Percentiles rank a stretch among this genome's conserved stretches.
These are phyloP conservation scores for Hymenoscyphus fraxineus DNA, from an alignment of 2,329 filamentous ascomycete genomes.

Conservation along the genomic window DNA sequence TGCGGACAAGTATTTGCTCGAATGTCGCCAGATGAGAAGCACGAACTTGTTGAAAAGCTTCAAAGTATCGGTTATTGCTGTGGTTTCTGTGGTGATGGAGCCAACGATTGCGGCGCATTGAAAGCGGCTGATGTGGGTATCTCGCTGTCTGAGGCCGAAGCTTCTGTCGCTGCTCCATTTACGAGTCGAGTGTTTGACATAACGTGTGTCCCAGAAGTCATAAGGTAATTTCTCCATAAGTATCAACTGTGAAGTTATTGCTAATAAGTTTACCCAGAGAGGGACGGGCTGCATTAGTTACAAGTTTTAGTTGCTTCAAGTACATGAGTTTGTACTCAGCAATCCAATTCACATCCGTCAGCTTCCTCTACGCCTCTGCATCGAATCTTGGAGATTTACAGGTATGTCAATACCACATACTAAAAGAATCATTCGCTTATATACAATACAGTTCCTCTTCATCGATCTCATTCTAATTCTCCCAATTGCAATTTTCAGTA, in stretches of 20 bases:
- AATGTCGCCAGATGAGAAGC: slow-evolving; percentile 98
- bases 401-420: slow-evolving; percentile 37
- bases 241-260: background rate
- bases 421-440: background rate
- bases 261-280: slow-evolving; percentile 50
- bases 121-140: slow-evolving; percentile 98
- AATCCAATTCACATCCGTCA: slow-evolving; percentile 98
- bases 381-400: slow-evolving; percentile 97
- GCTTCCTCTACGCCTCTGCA: slow-evolving; percentile 89
- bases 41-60: slow-evolving; percentile 93
- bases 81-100: slow-evolving; percentile 95
- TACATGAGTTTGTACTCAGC: slow-evolving; percentile 99
- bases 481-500: slow-evolving; percentile 92
- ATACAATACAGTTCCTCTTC: slow-evolving; percentile 66
- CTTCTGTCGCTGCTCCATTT: slow-evolving; percentile 96
- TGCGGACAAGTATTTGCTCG: slow-evolving; percentile 90
- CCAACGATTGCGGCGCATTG: slow-evolving; percentile 93
- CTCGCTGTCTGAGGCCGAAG: slow-evolving; percentile 93
- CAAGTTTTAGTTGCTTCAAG: slow-evolving; percentile 98
- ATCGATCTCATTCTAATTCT: slow-evolving; percentile 91
- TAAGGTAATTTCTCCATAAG: slow-evolving; percentile 52
- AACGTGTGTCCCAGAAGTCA: slow-evolving; percentile 88
- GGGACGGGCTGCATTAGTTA: slow-evolving; percentile 91
- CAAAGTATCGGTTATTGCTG: slow-evolving; percentile 94
- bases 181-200: slow-evolving; percentile 96